Evolutionary conservation across 1,284 basidiomycete species (phyloP), one percentile per base, ranked within the genome.

Genomic region (Austroboletus olivaceoglutinosus): DNA sequence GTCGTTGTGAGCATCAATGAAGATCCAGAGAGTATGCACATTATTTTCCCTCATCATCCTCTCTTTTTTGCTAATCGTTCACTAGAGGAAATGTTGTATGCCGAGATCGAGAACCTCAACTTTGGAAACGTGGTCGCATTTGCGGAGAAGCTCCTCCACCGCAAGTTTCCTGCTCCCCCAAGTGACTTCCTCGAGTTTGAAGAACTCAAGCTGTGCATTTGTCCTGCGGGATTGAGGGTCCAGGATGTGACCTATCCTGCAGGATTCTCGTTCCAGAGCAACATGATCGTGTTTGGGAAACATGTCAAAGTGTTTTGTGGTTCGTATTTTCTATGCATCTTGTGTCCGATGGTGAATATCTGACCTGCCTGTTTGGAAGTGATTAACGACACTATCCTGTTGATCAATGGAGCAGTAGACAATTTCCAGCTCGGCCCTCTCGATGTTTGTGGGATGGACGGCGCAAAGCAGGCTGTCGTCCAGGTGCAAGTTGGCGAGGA

Each of bases 181-280:
- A 42, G 39, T 4, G 43, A 54, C 42, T 54, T 54, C 33, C 53
- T 54, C 29, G 42, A 45, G 27, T 54, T 54, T 23, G 11, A 54
- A 18, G 39, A 37, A 19, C 4, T 54, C 34, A 48, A 34, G 38
- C 8, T 48, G 15, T 48, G 33, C 30, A 34, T 54, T 18, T 45
- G 43, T 25, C 53, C 51, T 3, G 33, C 22, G 10, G 34, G 34
- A 10, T 23, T 48, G 21, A 43, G 9, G 3, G n/a, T 45, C 11
- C 22, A 54, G 6, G 51, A 30, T 9, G 43, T 48, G 7, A 21
- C 31, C 13, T 54, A 54, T 34, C 53, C 51, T 22, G 15, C 43
- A 1, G 53, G 53, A 12, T 54, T 54, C 19, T 54, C 51, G 5
- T 54, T 54, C 43, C 27, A 38, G 23, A 43, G 53, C 23, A 11